Base-by-base conservation (phyloP, 768 basidiomycete genomes). In the Leucocoprinus leucothites region DNA sequence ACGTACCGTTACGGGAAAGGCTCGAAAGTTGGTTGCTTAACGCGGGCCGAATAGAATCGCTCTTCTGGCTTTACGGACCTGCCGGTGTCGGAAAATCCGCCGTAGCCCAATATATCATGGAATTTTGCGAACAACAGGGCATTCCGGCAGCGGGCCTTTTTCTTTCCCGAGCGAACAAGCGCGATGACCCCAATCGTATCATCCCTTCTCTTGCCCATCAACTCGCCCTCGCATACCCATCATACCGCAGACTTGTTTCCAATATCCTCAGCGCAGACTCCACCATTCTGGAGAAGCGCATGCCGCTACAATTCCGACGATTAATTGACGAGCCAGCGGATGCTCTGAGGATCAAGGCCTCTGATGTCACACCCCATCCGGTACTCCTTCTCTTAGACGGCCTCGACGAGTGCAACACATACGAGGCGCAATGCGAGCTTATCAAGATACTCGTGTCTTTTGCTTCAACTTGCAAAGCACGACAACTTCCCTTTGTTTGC, bases 41-140 rank as follows among this genome's bases (percentile, higher is more conserved):
- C 19, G 7, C 14, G 1, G n/a, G 13, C 16, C 42, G 51, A 18
- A 13, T 34, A 22, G 28, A 6, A 21, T 38, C 36, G 14, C 25
- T 58, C 6, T 40, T 51, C 3, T 58, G 51, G 51, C 45, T 58
- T 8, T 40, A 47, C 5, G 57, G 57, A 14, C 47, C 52, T 21
- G 57, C 57, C 3, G 57, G 57, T 25, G 43, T 36, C 19, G 57
- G 57, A 31, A 58, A 58, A 31, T 49, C 57, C 1, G 57, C 57
- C 9, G 31, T 53, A 8, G 47, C 47, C 1, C 51, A 53, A 34
- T 44, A 45, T 7, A 9, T 58, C 18, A 46, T 47, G 5, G 57
- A 58, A 11, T 19, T 21, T n/a, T 53, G 45, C 26, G 28, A 34
- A 9, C 26, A 26, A 18, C 13, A 49, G 3, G 52, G 48, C 14